Evolutionary conservation across 2,329 filamentous ascomycete species (phyloP).

Genomic region (Fusarium illudens): DNA sequence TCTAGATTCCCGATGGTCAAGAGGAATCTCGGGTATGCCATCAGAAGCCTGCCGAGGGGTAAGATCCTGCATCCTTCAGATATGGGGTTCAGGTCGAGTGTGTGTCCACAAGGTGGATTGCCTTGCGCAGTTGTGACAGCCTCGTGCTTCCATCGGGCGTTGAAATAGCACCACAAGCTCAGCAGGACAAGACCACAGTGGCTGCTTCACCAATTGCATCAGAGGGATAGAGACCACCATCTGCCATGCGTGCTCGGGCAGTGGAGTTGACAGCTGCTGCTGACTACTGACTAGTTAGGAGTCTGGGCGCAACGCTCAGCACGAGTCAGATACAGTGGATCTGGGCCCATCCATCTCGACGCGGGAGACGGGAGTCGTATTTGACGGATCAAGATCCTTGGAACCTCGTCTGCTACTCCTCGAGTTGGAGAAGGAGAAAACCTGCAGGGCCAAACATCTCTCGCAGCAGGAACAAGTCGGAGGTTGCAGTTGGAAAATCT

Average conservation of each 20-base stretch:
- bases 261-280: constrained; percentile 4
- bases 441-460: background rate
- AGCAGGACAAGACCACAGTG: background rate
- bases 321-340: constrained; percentile 12
- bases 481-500: background rate
- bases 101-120: background rate
- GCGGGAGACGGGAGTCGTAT: background rate
- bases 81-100: background rate
- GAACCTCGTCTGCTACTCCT: background rate
- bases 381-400: constrained; percentile 1
- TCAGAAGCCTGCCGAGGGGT: background rate
- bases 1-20: background rate
- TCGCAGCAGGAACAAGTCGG: background rate
- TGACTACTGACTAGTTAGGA: background rate
- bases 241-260: background rate
- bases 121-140: background rate
- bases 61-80: background rate
- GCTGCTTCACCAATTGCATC: background rate
- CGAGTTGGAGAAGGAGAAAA: background rate
- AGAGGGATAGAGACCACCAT: background rate
- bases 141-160: background rate
- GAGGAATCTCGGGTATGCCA: background rate
- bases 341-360: background rate
- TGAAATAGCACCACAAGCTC: background rate
- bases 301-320: background rate